phyloP scores from a whole-genome alignment of 306 rosid genomes.

The Sphenostylis stenocarpa region DNA sequence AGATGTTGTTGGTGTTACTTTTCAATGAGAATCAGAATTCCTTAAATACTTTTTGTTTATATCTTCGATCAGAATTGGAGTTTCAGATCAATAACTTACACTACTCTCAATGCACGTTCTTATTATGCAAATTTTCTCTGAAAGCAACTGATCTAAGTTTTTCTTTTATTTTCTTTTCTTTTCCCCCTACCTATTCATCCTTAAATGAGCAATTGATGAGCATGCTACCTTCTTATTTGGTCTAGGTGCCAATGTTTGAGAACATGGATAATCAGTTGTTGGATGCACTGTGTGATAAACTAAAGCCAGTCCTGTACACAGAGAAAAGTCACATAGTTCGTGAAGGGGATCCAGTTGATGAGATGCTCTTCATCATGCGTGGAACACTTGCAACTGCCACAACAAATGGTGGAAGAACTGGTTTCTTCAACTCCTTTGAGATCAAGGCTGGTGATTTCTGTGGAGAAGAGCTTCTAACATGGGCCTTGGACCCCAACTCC shows the following conservation, averaged over 20 bases:
- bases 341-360: conserved; percentile 93
- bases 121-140: not conserved
- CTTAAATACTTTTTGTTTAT: not conserved
- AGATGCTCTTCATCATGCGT: conserved; percentile 84
- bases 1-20: not conserved
- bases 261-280: conserved; percentile 65
- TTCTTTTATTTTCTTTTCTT: not conserved
- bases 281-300: conserved; percentile 74
- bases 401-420: conserved; percentile 76
- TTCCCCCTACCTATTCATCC: not conserved
- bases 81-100: not conserved
- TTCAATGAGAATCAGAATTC: not conserved
- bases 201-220: not conserved
- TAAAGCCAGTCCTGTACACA: conserved; percentile 77
- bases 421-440: conserved; percentile 54
- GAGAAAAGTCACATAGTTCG: conserved; percentile 59
- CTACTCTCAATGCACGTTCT: not conserved
- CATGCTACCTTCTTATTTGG: not conserved
- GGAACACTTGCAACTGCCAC: conserved; percentile 62
- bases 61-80: not conserved
- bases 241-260: conserved; percentile 76
- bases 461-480: conserved; percentile 93
- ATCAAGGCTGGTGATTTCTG: conserved; percentile 88
- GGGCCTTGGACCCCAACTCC: conserved; percentile 78
- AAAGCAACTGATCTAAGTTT: not conserved